Evolutionary conservation across 2,329 filamentous ascomycete species (phyloP).

Genomic region (Colletotrichum cordylinicola): DNA sequence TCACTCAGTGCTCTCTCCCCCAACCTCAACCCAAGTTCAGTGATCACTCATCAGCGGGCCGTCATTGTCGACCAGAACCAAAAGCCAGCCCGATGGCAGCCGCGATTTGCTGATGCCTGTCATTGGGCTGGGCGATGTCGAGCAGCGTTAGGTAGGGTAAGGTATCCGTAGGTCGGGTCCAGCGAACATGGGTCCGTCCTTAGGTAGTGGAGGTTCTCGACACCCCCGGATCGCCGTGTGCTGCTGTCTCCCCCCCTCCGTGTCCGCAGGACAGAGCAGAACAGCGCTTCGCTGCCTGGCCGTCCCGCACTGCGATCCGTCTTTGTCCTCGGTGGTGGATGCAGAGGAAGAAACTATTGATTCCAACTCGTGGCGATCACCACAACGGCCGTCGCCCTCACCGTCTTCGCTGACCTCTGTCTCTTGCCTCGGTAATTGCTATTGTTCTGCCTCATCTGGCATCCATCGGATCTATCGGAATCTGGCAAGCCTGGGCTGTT

Average conservation of each 20-base stretch:
- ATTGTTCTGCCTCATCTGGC: neutral
- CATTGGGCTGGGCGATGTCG: neutral
- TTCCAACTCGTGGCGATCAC: neutral
- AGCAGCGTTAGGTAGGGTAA: neutral
- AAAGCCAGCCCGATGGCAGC: neutral
- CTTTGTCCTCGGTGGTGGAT: neutral
- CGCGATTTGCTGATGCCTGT: neutral
- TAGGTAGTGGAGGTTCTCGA: neutral
- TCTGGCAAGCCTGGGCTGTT: neutral
- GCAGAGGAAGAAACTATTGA: conserved; percentile 16
- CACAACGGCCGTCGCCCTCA: neutral
- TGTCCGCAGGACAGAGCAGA: neutral
- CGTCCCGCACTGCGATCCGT: neutral
- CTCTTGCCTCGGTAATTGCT: neutral
- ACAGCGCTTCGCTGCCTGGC: neutral
- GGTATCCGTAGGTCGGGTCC: neutral
- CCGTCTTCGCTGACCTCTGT: neutral
- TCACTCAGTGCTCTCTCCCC: neutral
- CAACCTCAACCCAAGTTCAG: neutral
- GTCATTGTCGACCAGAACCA: neutral
- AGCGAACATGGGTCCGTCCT: neutral
- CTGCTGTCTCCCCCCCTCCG: neutral
- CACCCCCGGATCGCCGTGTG: neutral
- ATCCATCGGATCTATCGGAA: neutral
- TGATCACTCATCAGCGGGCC: neutral